Evolutionary conservation across 2,329 filamentous ascomycete species (phyloP), one percentile per base, ranked within the genome.

Genomic region (Myriosclerotinia duriaeana): DNA sequence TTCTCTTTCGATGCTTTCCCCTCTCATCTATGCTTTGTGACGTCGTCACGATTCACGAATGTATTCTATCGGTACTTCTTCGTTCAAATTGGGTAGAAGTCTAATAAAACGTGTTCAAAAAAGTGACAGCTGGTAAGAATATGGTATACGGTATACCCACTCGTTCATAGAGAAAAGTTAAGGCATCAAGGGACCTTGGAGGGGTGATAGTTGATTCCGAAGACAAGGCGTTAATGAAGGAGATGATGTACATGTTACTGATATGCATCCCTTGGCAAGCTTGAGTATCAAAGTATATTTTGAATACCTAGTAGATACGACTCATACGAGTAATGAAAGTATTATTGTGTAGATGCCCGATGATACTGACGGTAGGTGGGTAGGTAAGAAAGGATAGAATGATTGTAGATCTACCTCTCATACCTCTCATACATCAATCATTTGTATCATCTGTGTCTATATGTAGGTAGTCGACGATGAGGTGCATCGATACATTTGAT

Each of bases 171-270:
- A 5, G 12, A n/a, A 55, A 20, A 7, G 22, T 34, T 26, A 8
- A 26, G 48, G 38, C 22, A 53, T 64, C 61, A 56, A 60, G 56
- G 44, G 44, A 50, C n/a, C 20, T 17, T 44, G 50, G 50, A 42
- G 50, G 61, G 50, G 22, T 36, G 60, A 44, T 34, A 15, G 48
- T 9, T 9, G 17, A 54, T 56, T 22, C 60, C 60, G 50, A 63
- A 60, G 53, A 59, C 56, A 36, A 59, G 42, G 56, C 56, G 44
- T 50, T 50, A 36, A 50, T 38, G 30, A 60, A 60, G 55, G 56
- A 60, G 56, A 60, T 60, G 56, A 60, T 60, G 30, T 60, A 60
- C 44, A 60, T 60, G 53, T 38, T 54, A 54, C 34, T 38, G 56
- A 60, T 50, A 60, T 60, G 56, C 44, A 59, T 26, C 34, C 30